Base-by-base conservation (phyloP, 1,284 basidiomycete species). In the Ustilago shanxiensis region DNA sequence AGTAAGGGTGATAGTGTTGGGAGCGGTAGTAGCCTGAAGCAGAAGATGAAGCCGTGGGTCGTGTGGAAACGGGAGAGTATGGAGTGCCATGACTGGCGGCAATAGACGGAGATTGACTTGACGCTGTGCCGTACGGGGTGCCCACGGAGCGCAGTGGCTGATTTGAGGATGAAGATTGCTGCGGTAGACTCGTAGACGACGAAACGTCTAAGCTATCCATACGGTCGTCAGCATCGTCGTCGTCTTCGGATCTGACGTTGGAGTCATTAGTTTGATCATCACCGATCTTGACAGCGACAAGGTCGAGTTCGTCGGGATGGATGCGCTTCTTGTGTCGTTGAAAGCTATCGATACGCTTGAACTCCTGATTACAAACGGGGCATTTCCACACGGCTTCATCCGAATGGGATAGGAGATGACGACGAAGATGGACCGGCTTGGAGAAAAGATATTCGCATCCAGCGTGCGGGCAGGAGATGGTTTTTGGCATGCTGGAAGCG, bases 341-440 rank as follows among this genome's bases (percentile, higher is more conserved):
- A n/a, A 77, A 77, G 59, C 73, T 77, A 22, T 77, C 73, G 55
- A 77, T 77, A 33, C 73, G 73, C 24, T 77, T 77, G 66, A 77
- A 77, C 39, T 72, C 62, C 26, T 72, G 68, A 37, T 58, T 58
- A 61, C 73, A 77, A 50, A 69, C 59, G 24, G 73, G 73, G 16
- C 73, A 77, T 29, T 53, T 67, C 73, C 73, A 77, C 2, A 72
- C 55, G 24, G 69, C 39, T 31, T 65, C 59, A 47, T 72, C 61
- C n/a, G 73, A 77, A 24, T 77, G 73, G 13, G 73, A 72, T 47
- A 77, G 73, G 1, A 72, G 59, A 31, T 77, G 73, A 2, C 73
- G 63, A 13, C 73, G 69, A 13, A 77, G 62, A 56, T 77, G 73
- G 14, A 77, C 73, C 9, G 73, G 73, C 28, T 77, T 77, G 65